These are phyloP conservation scores for Rhodotorula sp. DNA, from an alignment of 1,284 basidiomycete genomes.

Conservation along the genomic window DNA sequence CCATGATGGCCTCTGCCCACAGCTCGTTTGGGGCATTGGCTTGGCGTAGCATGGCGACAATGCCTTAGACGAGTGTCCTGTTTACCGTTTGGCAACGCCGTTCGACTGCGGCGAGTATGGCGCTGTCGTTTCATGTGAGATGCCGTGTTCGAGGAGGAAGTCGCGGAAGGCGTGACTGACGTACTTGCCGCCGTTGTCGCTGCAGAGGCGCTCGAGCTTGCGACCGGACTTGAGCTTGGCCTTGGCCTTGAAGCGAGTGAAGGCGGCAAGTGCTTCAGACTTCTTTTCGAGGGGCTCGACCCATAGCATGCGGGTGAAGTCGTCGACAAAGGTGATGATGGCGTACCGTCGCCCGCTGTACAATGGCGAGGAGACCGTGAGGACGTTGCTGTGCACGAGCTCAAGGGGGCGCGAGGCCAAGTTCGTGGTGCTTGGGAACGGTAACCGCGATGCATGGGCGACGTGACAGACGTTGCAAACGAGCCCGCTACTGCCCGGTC, in stretches of 20 bases:
- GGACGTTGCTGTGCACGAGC: slow-evolving; percentile 52
- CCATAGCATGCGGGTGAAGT: slow-evolving; percentile 44
- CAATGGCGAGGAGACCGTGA: slow-evolving; percentile 48
- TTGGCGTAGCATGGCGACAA: slow-evolving; percentile 46
- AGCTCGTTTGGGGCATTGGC: slow-evolving; percentile 45
- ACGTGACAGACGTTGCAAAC: no score
- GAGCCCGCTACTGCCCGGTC: background rate
- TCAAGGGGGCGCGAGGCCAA: slow-evolving; percentile 13
- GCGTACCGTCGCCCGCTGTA: slow-evolving; percentile 49
- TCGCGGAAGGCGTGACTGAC: slow-evolving; percentile 42
- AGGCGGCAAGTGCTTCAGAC: slow-evolving; percentile 48
- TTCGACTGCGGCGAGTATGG: slow-evolving; percentile 54
- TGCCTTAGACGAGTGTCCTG: slow-evolving; percentile 47
- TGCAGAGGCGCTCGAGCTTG: slow-evolving; percentile 49
- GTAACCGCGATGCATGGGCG: no score
- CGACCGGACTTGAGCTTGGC: slow-evolving; percentile 43
- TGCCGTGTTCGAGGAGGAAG: slow-evolving; percentile 48
- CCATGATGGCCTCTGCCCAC: no score
- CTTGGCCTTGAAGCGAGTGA: slow-evolving; percentile 49
- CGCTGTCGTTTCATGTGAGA: slow-evolving; percentile 48
- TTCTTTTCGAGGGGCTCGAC: slow-evolving; percentile 49
- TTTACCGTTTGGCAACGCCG: slow-evolving; percentile 49
- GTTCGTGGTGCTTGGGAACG: no score
- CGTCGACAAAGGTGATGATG: slow-evolving; percentile 53
- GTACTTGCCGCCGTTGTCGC: slow-evolving; percentile 52